Base-by-base conservation (phyloP, 108 stramenopile species). In the Cyclostephanos invisitatus region DNA sequence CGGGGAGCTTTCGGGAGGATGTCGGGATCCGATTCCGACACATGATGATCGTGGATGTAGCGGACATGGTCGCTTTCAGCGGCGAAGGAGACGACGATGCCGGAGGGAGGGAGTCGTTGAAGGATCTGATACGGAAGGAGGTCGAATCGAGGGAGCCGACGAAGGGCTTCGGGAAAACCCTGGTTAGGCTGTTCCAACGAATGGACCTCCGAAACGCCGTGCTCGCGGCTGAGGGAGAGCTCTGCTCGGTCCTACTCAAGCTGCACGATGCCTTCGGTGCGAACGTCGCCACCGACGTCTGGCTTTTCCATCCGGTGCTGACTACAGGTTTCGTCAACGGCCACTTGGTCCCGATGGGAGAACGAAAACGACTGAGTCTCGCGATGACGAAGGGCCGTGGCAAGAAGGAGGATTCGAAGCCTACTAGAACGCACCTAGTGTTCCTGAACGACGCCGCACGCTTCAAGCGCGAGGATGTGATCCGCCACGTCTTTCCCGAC, bases 131-230 rank as follows among this genome's bases (percentile, higher is more conserved):
- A 3, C 38, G 48, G 17, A 66, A 67, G 46, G 84, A 83, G 58
- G 66, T 51, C 12, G 73, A 68, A 35, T 35, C 54, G 4, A 51
- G 20, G 18, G 81, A 78, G 36, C 70, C 69, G 10, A 38, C 24
- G 10, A 83, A 83, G 66, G 69, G 68, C 38, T 78, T 85, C 54
- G 80, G 84, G 14, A 72, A 66, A 62, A 50, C 46, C 11, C 35
- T 85, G 20, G 55, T 85, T 0, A 78, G 78, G 4, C 40, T 83
- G 65, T 64, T 85, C 5, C 70, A 85, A 53, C 68, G 78, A 15
- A 60, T 85, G 22, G 14, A 58, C 18, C 42, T 85, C 3, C 29
- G 47, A 35, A 47, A 80, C 58, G 80, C 68, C 12, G 65, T 55
- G 3, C 20, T 79, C 37, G 74, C 78, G 29, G 77, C 84, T 20